These are phyloP conservation scores for Sporothrix brunneoviolacea DNA, from an alignment of 2,329 filamentous ascomycete genomes.

Conservation along the genomic window DNA sequence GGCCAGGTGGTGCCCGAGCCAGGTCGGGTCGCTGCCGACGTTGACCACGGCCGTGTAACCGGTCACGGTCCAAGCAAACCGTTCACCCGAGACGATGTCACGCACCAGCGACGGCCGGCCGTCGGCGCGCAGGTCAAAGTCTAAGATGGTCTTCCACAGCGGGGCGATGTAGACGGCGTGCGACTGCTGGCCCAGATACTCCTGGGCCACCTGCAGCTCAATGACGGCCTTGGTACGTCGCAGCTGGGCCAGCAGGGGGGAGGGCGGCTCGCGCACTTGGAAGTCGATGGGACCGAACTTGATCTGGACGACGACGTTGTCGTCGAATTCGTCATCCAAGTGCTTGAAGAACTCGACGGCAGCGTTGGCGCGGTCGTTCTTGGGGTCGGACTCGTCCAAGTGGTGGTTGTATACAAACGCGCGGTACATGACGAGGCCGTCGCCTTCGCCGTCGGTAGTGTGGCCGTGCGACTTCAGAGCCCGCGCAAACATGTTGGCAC, in stretches of 20 bases:
- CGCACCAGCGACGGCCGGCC: conserved; percentile 47
- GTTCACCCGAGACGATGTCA: conserved; percentile 54
- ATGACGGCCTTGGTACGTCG: conserved; percentile 43
- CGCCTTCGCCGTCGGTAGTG: too few species aligned
- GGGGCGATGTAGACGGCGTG: conserved; percentile 63
- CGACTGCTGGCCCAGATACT: conserved; percentile 64
- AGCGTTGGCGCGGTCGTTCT: conserved; percentile 61
- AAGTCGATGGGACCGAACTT: conserved; percentile 72
- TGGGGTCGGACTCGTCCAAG: conserved; percentile 54
- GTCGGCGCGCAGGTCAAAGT: conserved; percentile 60
- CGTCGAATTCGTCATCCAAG: conserved; percentile 59
- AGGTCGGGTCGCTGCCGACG: conserved; percentile 58
- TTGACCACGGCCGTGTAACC: conserved; percentile 63
- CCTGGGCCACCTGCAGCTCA: conserved; percentile 61
- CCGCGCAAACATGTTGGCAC: conserved; percentile 61
- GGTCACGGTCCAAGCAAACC: conserved; percentile 50
- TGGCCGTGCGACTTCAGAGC: conserved; percentile 45
- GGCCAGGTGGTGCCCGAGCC: conserved; percentile 62
- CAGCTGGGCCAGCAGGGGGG: conserved; percentile 54
- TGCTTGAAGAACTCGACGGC: conserved; percentile 60
- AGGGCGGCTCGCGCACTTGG: conserved; percentile 61
- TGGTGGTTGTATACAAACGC: conserved; percentile 62
- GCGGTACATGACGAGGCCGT: conserved; percentile 63
- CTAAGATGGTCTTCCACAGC: conserved; percentile 60
- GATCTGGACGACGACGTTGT: conserved; percentile 66